Conservation (phyloP, 2,329 filamentous ascomycete genomes). For the Trichophyton simii region DNA sequence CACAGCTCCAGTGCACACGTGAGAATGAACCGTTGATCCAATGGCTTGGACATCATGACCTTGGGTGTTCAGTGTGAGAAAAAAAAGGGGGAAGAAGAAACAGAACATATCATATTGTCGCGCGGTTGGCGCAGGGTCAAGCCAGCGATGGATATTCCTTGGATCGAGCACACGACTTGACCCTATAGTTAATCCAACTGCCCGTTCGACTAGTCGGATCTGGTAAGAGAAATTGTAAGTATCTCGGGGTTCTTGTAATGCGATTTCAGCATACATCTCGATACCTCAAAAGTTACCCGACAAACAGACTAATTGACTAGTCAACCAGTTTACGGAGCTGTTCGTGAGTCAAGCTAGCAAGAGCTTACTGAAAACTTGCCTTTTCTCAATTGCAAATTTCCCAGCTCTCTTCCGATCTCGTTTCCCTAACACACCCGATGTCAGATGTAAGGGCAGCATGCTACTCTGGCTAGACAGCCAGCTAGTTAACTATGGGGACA, state of each 20-base stretch:
- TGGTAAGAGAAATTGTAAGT: not conserved
- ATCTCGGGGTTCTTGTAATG: not conserved
- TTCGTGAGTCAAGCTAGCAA: too few species aligned
- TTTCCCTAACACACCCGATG: not conserved
- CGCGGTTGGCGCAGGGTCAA: not conserved
- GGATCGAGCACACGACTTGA: not conserved
- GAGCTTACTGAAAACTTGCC: not conserved
- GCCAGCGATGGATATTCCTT: not conserved
- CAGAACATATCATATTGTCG: conserved; percentile 1
- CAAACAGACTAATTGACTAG: too few species aligned
- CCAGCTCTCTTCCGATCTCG: not conserved
- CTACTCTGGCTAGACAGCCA: not conserved
- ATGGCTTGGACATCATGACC: not conserved
- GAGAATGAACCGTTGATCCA: not conserved
- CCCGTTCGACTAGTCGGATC: not conserved
- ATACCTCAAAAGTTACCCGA: not conserved
- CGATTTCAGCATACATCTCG: not conserved
- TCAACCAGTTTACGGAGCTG: too few species aligned
- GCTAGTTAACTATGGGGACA: not conserved
- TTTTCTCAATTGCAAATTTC: not conserved
- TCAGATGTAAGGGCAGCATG: not conserved
- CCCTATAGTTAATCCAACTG: too few species aligned
- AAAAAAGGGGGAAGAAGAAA: not conserved
- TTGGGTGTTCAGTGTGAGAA: not conserved
- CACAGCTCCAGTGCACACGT: not conserved